Base-by-base conservation (phyloP, 306 rosid species). In the Medicago arabica region DNA sequence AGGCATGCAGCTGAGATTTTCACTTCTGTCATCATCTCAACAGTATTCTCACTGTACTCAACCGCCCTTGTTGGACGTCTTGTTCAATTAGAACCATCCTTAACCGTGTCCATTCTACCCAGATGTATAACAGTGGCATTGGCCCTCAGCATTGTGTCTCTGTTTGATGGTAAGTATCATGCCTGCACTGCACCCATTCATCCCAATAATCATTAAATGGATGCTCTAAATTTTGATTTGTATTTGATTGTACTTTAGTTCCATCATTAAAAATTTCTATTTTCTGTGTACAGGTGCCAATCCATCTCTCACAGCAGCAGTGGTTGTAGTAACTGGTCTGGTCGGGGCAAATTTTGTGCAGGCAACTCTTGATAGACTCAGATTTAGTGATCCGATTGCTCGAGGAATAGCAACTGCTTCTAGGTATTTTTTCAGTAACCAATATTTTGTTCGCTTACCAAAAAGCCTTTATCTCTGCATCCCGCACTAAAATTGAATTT, bases 371-470 rank as follows among this genome's bases (percentile, higher is more conserved):
- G 98, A 92, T 84, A 90, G 80, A 68, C 85, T 94, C 69, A 66
- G 85, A 14, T 92, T 94, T 17, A 88, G 88, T 5, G 98, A 94
- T 75, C 98, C 98, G 28, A 94, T 94, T 62, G 97, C 97, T 55
- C 88, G 97, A 71, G 98, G 98, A 64, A 94, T 94, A 77, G 98
- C 98, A 77, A 90, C 98, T 66, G 98, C 98, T 74, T 94, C 98
- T 31, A 94, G 97, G 98, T 94, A 87, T 66, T 66, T 70, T 70
- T 71, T 69, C 46, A 16, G 23, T 28, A 34, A 61, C 60, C 49
- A 18, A 41, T 66, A 64, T n/a, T 60, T 23, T 3, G 16, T 17
- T 51, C 28, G 41, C 62, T 54, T 68, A 31, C 51, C 60, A 19
- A 51, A 69, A 19, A 76, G 6, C 2, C 62, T 23, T 71, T 34